Evolutionary conservation across 2,329 filamentous ascomycete species (phyloP), one percentile per base, ranked within the genome.

Genomic region (Paecilomyces variotii): DNA sequence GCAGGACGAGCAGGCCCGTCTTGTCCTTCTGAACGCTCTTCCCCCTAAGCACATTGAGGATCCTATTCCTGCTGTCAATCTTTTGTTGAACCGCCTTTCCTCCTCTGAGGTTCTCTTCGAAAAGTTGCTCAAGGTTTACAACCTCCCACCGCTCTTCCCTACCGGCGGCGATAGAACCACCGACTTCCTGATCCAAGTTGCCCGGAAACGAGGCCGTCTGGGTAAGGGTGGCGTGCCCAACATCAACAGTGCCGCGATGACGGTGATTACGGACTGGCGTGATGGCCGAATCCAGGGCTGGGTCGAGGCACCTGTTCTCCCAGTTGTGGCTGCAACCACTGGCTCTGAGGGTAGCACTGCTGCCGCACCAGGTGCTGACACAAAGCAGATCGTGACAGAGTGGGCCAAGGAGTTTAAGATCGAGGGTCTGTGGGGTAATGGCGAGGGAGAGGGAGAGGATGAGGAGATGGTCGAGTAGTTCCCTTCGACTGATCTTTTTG

Each of bases 331-430:
- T 24, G 70, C 67, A 51, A 73, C 75, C 52, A 71, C 74, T 62
- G 70, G 72, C 53, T 65, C 61, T 50, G 55, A 68, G 3, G 53
- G 70, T 51, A 60, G 68, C 54, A 62, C 71, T 62, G 73, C 73
- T 52, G n/a, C 39, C n/a, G 73, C 69, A 7, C 73, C 65, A 12
- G 72, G 68, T 19, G 85, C 91, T 64, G 86, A 95, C 61, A 80
- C 81, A 73, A 91, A 95, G 79, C 79, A 91, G 76, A 90, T 97
- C 72, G 91, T 97, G 57, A 89, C 88, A 10, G 87, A 95, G 72
- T 96, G 93, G 91, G 90, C 92, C 6, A 86, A 90, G 67, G 93
- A 97, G 75, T 97, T 99, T 77, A 92, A 93, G 79, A 82, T 99
- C 7, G 94, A 97, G 62, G 94, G 91, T 1, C 77, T 99, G 12